Percentiles rank a stretch among this genome's conserved stretches.
Conservation (phyloP, 2,329 filamentous ascomycete species). For the Talaromyces sp. region DNA sequence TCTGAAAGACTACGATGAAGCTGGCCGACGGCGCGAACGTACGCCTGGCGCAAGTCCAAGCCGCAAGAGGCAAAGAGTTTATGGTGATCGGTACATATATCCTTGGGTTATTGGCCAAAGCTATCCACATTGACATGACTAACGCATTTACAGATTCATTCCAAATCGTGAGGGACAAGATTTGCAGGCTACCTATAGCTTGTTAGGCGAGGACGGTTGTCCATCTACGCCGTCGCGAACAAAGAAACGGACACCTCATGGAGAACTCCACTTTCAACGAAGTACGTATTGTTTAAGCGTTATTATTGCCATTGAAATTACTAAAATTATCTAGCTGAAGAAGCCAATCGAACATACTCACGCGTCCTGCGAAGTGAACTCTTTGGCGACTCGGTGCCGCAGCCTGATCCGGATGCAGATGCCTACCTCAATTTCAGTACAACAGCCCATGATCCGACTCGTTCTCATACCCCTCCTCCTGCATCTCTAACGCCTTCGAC, state of each 20-base stretch:
- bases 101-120: neutral
- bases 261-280: constrained; percentile 89
- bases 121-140: neutral
- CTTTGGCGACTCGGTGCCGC: constrained; percentile 85
- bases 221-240: constrained; percentile 83
- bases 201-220: constrained; percentile 87
- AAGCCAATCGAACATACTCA: constrained; percentile 91
- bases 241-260: constrained; percentile 78
- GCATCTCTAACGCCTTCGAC: constrained; percentile 81
- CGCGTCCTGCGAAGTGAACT: constrained; percentile 82
- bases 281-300: constrained; percentile 52
- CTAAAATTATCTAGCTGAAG: constrained; percentile 58
- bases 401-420: constrained; percentile 63
- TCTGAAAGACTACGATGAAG: constrained; percentile 57
- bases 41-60: constrained; percentile 63
- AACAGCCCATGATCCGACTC: constrained; percentile 58
- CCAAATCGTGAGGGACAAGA: constrained; percentile 91
- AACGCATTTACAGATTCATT: constrained; percentile 65
- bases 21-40: constrained; percentile 53
- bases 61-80: constrained; percentile 62
- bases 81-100: constrained; percentile 55
- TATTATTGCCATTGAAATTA: neutral
- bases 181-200: constrained; percentile 83
- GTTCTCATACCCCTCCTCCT: constrained; percentile 74
- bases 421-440: constrained; percentile 43